Evolutionary conservation across 108 stramenopile genomes (phyloP).

Genomic region (Pelagomonas calceolata): DNA sequence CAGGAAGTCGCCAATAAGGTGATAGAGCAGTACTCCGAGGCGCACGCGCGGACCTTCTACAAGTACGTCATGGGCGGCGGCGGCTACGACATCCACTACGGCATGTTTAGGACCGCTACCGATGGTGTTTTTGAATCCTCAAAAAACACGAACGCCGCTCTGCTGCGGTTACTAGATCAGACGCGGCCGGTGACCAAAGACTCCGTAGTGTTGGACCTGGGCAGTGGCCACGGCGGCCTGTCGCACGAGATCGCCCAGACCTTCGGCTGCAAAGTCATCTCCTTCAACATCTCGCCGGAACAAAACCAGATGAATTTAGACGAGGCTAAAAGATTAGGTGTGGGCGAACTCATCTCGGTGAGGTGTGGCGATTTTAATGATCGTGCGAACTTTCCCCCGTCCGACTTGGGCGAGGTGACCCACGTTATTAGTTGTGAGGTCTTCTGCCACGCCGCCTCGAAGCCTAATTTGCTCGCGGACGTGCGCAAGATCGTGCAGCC

Average conservation of each 20-base stretch:
- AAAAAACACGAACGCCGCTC: neutral
- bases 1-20: neutral
- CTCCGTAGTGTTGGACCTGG: neutral
- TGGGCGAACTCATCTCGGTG: neutral
- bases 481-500: neutral
- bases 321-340: neutral
- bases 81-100: slow-evolving; percentile 2
- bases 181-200: neutral
- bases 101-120: neutral
- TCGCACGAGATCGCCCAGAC: neutral
- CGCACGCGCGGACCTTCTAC: neutral
- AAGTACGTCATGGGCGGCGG: slow-evolving; percentile 1
- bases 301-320: neutral
- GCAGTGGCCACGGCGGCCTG: neutral
- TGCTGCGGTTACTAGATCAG: neutral
- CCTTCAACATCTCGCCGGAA: neutral
- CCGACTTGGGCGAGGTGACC: neutral
- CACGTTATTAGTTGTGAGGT: neutral
- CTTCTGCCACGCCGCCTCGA: neutral
- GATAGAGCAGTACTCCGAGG: neutral
- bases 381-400: neutral
- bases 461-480: neutral
- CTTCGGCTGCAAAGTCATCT: neutral
- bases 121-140: neutral
- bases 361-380: neutral